Evolutionary conservation across 164 flowering plant species (phyloP), one percentile per base, ranked within the genome.

Genomic region (Umbellularia californica): DNA sequence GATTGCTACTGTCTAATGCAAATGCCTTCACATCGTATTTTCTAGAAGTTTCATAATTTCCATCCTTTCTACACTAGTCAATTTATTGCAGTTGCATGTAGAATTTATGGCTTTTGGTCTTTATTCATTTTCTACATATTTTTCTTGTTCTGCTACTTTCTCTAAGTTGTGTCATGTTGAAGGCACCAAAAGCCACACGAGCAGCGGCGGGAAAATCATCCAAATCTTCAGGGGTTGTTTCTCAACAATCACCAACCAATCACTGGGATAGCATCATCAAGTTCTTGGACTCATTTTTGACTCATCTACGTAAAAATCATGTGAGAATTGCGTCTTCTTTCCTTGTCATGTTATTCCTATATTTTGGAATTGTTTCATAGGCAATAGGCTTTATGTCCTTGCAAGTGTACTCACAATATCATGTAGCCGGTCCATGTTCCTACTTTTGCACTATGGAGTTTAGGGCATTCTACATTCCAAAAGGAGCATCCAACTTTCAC

Each of bases 181-280:
- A 94, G 99, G 97, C 95, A 65, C 99, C 99, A 3, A 95, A 95
- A 85, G 69, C 82, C 68, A 82, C 76, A 33, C 83, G 97, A 62
- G 86, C 75, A 33, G 85, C 85, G 76, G 84, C 87, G 78, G 97
- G 95, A 14, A 93, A 92, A 81, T 81, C 84, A 25, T 83, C 93
- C 25, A 89, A 85, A 81, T 95, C 99, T 11, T 91, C 97, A 13
- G 87, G 89, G 41, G 86, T 81, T 52, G 78, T 72, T 81, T 82
- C 90, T 58, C 93, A 84, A 73, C 97, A 82, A 78, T 77, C 89
- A 72, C 78, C 81, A 22, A 86, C 85, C 74, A 90, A 87, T 79
- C 96, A 92, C 70, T 95, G 99, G 99, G 98, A 93, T 50, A 83
- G 89, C 77, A 95, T 95, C 77, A 86, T 93, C 80, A 86, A 86